Evolutionary conservation across 768 basidiomycete genomes (phyloP).

Genomic region (Tricholoma terreum): DNA sequence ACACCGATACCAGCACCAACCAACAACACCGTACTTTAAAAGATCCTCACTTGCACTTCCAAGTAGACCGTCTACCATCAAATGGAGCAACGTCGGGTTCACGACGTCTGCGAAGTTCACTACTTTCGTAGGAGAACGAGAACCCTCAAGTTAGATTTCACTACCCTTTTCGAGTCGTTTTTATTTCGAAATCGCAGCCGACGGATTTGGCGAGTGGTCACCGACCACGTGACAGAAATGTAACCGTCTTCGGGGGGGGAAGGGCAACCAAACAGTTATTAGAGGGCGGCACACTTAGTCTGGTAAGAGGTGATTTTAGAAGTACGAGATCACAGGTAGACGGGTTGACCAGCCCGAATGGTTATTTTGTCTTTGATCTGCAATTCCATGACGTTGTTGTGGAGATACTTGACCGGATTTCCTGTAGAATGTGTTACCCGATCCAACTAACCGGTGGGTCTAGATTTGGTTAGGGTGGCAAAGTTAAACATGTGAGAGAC

Average conservation of each 20-base stretch:
- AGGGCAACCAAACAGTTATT: conserved; percentile 45
- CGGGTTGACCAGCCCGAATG: conserved; percentile 87
- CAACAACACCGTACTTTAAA: conserved; percentile 79
- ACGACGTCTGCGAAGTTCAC: conserved; percentile 62
- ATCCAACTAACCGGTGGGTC: conserved; percentile 72
- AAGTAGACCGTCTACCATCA: conserved; percentile 97
- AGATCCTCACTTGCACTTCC: conserved; percentile 91
- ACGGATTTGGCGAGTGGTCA: conserved; percentile 77
- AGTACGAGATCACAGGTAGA: conserved; percentile 89
- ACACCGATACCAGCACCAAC: conserved; percentile 97
- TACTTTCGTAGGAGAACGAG: too few species aligned
- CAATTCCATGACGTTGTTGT: conserved; percentile 91
- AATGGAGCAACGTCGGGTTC: conserved; percentile 75
- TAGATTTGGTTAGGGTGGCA: conserved; percentile 55
- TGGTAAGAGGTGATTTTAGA: conserved; percentile 92
- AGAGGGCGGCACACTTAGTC: neutral
- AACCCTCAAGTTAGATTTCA: too few species aligned
- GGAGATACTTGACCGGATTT: conserved; percentile 87
- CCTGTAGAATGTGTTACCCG: conserved; percentile 85
- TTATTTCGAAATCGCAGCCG: conserved; percentile 77
- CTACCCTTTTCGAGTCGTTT: conserved; percentile 39
- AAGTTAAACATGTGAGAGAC: conserved; percentile 88
- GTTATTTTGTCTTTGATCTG: conserved; percentile 98
- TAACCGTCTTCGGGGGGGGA: conserved; percentile 98
- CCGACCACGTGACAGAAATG: conserved; percentile 90